Percentiles rank a stretch among this genome's conserved stretches.
These are phyloP conservation scores for Neurospora tetraspora DNA, from an alignment of 495 filamentous ascomycete genomes.

Conservation along the genomic window DNA sequence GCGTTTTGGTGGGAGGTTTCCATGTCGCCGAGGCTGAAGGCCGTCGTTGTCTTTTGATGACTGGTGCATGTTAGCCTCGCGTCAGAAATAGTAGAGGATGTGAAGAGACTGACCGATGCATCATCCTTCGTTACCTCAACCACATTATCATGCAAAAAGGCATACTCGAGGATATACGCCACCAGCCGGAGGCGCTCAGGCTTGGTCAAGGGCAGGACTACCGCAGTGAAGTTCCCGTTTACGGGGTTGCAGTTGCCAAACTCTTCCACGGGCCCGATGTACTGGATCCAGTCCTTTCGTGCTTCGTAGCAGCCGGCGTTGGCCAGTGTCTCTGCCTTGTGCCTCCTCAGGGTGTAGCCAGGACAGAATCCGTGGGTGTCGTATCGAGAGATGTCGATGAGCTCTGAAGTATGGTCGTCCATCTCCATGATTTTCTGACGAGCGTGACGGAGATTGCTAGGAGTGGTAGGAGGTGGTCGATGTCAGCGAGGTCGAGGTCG, in stretches of 20 bases:
- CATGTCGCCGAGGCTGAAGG: not conserved
- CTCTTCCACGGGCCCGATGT: not conserved
- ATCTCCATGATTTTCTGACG: not conserved
- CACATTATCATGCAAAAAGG: not conserved
- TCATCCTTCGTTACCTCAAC: not conserved
- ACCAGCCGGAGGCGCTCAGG: not conserved
- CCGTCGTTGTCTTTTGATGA: not conserved
- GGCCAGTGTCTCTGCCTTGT: not conserved
- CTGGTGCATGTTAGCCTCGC: not conserved
- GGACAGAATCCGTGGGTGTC: not conserved
- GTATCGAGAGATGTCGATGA: conserved; percentile 1
- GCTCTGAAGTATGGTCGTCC: not conserved
- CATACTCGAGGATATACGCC: not conserved
- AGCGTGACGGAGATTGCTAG: not conserved
- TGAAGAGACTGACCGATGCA: not conserved
- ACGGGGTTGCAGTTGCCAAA: not conserved
- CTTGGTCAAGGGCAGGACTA: not conserved
- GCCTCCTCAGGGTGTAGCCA: not conserved
- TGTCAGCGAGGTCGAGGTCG: not conserved
- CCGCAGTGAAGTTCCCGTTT: not conserved
- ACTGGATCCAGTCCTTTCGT: conserved; percentile 5
- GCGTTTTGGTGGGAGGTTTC: not conserved
- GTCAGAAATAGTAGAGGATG: not conserved
- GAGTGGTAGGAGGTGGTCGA: not conserved
- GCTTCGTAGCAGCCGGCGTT: conserved; percentile 4